A percentile compares a stretch with the other conserved stretches of the same genome.
Evolutionary conservation across 345 rosid species (phyloP).

Genomic region (Linum trigynum): DNA sequence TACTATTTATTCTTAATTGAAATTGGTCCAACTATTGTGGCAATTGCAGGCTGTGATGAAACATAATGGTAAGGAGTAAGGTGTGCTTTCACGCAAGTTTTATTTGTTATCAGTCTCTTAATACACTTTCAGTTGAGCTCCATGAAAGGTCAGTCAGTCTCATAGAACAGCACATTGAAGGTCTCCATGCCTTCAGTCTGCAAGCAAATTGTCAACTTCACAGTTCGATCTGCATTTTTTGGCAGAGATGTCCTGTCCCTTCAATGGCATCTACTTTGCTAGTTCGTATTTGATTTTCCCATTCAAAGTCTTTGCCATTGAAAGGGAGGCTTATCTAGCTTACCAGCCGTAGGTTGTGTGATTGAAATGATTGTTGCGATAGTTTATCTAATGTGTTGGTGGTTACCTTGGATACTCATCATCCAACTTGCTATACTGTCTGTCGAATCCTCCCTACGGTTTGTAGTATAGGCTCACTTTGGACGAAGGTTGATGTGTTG

Average conservation of each 20-base stretch:
- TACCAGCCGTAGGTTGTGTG: background rate
- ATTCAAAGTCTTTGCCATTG: conserved; percentile 6
- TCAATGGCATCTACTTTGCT: background rate
- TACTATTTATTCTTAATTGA: too few species aligned
- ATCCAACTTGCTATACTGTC: conserved; percentile 8
- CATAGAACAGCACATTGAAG: conserved; percentile 4
- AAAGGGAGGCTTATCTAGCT: conserved; percentile 11
- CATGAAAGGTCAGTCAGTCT: background rate
- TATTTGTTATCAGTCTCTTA: too few species aligned
- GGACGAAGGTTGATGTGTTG: too few species aligned
- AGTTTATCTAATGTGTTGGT: conserved; percentile 6
- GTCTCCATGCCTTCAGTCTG: conserved; percentile 4
- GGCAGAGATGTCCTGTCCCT: conserved; percentile 9
- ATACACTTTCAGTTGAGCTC: too few species aligned
- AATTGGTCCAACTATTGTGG: too few species aligned
- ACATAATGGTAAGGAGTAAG: too few species aligned
- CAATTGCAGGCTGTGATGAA: too few species aligned
- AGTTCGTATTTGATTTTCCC: background rate
- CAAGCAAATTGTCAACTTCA: conserved; percentile 1
- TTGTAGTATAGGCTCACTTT: background rate
- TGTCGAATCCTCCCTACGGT: background rate
- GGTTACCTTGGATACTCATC: conserved; percentile 15
- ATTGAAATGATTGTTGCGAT: background rate
- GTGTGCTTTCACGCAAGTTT: too few species aligned
- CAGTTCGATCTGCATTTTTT: background rate